Evolutionary conservation across 2,329 filamentous ascomycete genomes (phyloP).

Genomic region (Acrodontium crateriforme): DNA sequence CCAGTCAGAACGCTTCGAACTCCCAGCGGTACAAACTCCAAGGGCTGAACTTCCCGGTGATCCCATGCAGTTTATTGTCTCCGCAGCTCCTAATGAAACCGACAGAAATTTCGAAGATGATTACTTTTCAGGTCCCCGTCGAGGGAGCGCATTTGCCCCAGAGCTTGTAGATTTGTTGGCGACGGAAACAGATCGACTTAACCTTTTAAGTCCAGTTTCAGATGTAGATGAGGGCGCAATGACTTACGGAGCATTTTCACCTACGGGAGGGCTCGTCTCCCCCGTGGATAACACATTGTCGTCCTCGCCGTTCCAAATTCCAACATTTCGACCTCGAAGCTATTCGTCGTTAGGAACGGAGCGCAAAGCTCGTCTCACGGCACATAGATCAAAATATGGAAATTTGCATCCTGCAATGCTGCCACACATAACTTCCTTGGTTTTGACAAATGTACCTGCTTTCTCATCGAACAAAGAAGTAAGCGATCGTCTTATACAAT

Average conservation of each 20-base stretch:
- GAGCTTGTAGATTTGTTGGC: conserved; percentile 25
- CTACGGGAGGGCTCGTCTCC: not conserved
- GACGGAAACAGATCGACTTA: conserved; percentile 6
- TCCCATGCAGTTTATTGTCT: conserved; percentile 20
- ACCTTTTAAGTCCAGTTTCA: conserved; percentile 10
- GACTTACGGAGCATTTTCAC: conserved; percentile 1
- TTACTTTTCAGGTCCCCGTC: conserved; percentile 17
- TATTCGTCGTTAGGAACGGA: conserved; percentile 18
- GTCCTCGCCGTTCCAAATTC: too few relatives aligned
- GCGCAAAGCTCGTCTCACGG: conserved; percentile 15
- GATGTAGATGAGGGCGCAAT: conserved; percentile 8
- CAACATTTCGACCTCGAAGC: conserved; percentile 11
- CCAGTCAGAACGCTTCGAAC: conserved; percentile 10
- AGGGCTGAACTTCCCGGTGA: conserved; percentile 25
- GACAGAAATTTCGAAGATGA: conserved; percentile 1
- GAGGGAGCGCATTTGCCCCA: conserved; percentile 33
- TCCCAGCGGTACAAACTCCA: conserved; percentile 15
- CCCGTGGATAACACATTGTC: not conserved
- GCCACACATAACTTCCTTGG: conserved; percentile 39
- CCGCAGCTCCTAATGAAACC: conserved; percentile 23
- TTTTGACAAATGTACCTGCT: conserved; percentile 42
- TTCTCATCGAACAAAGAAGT: conserved; percentile 23
- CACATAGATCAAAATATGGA: conserved; percentile 10
- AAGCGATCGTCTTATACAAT: conserved; percentile 35
- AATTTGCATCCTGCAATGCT: conserved; percentile 42